Base-by-base conservation (phyloP, 495 filamentous ascomycete species). In the Lophiotrema nucula region DNA sequence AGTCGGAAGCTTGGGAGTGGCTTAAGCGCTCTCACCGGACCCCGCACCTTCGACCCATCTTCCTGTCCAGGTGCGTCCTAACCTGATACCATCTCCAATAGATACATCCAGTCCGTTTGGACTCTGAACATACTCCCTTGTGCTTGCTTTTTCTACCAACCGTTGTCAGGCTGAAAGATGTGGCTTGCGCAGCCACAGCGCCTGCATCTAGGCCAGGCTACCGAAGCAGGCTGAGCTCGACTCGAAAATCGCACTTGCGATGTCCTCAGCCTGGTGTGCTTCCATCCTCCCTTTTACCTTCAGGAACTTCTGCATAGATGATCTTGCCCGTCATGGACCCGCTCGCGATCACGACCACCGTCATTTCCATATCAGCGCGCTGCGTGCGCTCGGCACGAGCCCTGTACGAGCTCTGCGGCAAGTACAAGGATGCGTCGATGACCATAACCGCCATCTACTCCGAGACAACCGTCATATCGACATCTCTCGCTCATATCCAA, bases 381-480 rank as follows among this genome's bases (percentile, higher is more conserved):
- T 50, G 47, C 47, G 25, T 50, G 6, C 47, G 19, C 11, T 21
- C 47, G n/a, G 47, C 47, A 4, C 24, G 47, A 19, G 47, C 47
- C 5, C 27, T 50, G 21, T 37, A 50, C 27, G 47, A 50, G 25
- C 19, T 50, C 4, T 22, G 47, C 15, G 28, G 26, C 15, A 50
- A 50, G 27, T 50, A 50, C 47, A 50, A 50, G 47, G 47, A 50
- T 50, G 47, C 47, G 4, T 31, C 47, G 15, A 50, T 50, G 25
- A 10, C 27, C 22, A 50, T 50, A 15, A 35, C 24, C 6, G 47
- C 47, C 12, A 50, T 50, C 25, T 50, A 50, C 47, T 11, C 27
- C 5, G 47, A 50, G 24, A 35, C 47, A 4, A 50, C 27, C 15
- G 47, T 50, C n/a, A 33, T 50, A 13, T 35, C 26, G 16, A 50